Evolutionary conservation across 1,139 yeast genomes (phyloP), one percentile per base, ranked within the genome.

Genomic region (Eremothecium coryli): DNA sequence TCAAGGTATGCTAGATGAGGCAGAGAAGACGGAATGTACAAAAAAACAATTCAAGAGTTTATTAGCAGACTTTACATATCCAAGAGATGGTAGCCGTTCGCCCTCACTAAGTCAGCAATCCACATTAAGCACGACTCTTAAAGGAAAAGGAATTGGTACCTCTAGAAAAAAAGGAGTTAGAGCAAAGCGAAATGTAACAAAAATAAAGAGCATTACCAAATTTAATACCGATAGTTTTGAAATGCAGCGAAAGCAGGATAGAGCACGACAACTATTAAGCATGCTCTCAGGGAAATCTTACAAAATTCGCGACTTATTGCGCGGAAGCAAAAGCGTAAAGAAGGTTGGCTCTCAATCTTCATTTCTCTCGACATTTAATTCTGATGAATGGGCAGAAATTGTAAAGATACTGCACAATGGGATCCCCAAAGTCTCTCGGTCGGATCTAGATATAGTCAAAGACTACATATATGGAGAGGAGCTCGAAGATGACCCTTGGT

Each of bases 1-100:
- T 11, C 60, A 55, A 38, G 39, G 55, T 24, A 33, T 46, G 21
- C 29, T 55, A 15, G 59, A 55, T 38, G 56, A 49, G 12, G 35
- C 33, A 5, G 49, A 47, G 21, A 38, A 38, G 11, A 47, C 50
- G 20, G 45, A 42, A 36, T 27, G 39, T 3, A 37, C 37, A 20
- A 32, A 49, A 12, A 31, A 38, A 13, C 42, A 42, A n/a, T 46
- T 52, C 27, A 47, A 46, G 24, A 46, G 45, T 32, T n/a, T 37
- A 11, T 18, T 29, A 29, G 30, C 32, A 9, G 29, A 24, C 25
- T 40, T 40, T 25, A 38, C 39, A 11, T 26, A 29, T 18, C 31
- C 26, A 13, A 26, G 26, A 20, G 33, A 38, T 26, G 26, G 10
- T 5, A 18, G 2, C 10, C 8, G 24, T 17, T 2, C 23, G 23